phyloP scores from a whole-genome alignment of 2,329 filamentous ascomycete species.

The Scopulariopsis brevicaulis region DNA sequence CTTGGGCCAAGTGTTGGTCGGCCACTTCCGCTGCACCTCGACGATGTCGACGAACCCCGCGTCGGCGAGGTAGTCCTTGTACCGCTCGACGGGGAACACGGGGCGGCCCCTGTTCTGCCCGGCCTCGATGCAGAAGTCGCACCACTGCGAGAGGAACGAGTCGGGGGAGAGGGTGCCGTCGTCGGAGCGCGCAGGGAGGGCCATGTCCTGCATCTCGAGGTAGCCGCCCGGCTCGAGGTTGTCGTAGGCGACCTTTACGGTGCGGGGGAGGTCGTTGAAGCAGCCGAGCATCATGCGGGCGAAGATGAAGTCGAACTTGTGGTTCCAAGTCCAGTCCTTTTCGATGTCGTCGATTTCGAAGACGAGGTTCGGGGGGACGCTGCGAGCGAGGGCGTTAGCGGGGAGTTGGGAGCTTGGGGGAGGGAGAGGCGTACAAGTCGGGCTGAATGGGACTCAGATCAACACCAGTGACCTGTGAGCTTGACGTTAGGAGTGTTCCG shows the following conservation, averaged over 20 bases:
- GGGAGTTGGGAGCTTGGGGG: neutral
- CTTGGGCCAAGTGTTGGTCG: constrained; percentile 38
- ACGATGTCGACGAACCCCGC: constrained; percentile 41
- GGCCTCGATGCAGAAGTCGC: constrained; percentile 16
- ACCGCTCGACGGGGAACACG: constrained; percentile 14
- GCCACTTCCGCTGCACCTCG: constrained; percentile 35
- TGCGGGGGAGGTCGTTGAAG: constrained; percentile 16
- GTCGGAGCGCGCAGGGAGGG: constrained; percentile 16
- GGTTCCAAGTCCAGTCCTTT: constrained; percentile 24
- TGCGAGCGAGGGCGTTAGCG: neutral
- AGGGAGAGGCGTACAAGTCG: constrained; percentile 13
- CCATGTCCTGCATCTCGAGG: constrained; percentile 18
- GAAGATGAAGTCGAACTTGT: constrained; percentile 28
- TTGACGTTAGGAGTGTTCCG: neutral
- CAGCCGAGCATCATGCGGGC: constrained; percentile 17
- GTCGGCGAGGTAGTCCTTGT: constrained; percentile 27
- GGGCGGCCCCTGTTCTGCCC: constrained; percentile 17
- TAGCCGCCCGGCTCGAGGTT: constrained; percentile 20
- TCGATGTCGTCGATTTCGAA: constrained; percentile 34
- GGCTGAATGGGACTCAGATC: constrained; percentile 31
- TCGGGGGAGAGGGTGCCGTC: constrained; percentile 17
- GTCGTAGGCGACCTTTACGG: constrained; percentile 18
- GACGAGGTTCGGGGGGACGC: constrained; percentile 33
- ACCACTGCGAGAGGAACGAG: constrained; percentile 16
- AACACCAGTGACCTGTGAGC: constrained; percentile 20